Base-by-base conservation (phyloP, 2,329 filamentous ascomycete species). In the Thielaviopsis euricoi region DNA sequence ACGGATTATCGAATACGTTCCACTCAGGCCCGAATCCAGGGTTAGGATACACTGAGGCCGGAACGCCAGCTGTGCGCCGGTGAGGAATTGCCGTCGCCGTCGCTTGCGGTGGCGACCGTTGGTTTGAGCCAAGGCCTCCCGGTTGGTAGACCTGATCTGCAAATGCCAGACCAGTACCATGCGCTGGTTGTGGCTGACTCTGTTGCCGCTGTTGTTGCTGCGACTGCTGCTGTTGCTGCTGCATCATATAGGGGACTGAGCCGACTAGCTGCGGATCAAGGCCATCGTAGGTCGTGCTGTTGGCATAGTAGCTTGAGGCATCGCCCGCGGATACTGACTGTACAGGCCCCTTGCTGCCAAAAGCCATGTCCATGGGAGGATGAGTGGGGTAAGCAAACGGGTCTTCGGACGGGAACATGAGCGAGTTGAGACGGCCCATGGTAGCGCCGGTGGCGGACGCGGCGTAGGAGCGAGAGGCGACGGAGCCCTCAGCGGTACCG, bases 371-470 rank as follows among this genome's bases (percentile, higher is more conserved):
- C 72, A 85, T 82, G 73, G 85, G 80, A 0, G 85, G 82, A 62
- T 88, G 85, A 64, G 85, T 88, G 0, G 86, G 86, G 64, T 91
- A 93, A 0, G 83, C 85, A 62, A 91, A 85, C 0, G 87, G 86
- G 64, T 91, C 86, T 37, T 80, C 78, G 0, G 85, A 85, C 1
- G 86, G 83, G 65, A 91, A 91, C 84, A 91, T 89, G 71, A 90
- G 81, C 3, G 83, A 81, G 60, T 84, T 84, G 6, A 90, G n/a
- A 6, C 56, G 56, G 29, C 40, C 48, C 26, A 57, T 57, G 17
- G 55, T 53, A 23, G 55, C 55, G n/a, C 55, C 55, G n/a, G 48
- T 57, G 21, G 55, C 55, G 3, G 55, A 57, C 26, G 55, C 55
- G n/a, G 55, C 49, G 19, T 57, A 57, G 4, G 49, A 57, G 6